phyloP scores from a whole-genome alignment of 768 basidiomycete species.

The Russula dissimulans region DNA sequence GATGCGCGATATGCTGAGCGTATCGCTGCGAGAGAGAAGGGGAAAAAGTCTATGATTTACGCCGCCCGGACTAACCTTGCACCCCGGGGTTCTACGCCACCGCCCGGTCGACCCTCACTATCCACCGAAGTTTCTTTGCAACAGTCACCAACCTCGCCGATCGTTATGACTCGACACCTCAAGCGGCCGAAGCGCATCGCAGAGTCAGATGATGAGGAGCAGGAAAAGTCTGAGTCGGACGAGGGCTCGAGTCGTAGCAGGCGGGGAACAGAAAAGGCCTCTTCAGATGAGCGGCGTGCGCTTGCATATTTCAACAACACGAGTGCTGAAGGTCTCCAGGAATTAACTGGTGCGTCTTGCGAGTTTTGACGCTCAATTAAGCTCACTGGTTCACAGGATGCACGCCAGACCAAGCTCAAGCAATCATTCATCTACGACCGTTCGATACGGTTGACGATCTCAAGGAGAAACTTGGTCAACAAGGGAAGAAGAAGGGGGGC shows the following conservation, averaged over 20 bases:
- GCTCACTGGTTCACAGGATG: slow-evolving; percentile 45
- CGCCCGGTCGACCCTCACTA: slow-evolving; percentile 31
- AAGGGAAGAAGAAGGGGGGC: slow-evolving; percentile 69
- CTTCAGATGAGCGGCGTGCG: slow-evolving; percentile 40
- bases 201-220: slow-evolving; percentile 57
- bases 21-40: slow-evolving; percentile 60
- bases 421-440: slow-evolving; percentile 71
- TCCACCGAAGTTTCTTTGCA: slow-evolving; percentile 31
- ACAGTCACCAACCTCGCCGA: slow-evolving; percentile 37
- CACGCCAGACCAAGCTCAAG: slow-evolving; percentile 66
- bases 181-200: slow-evolving; percentile 52
- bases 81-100: slow-evolving; percentile 27
- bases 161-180: slow-evolving; percentile 32
- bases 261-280: slow-evolving; percentile 26
- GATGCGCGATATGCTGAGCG: slow-evolving; percentile 62
- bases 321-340: slow-evolving; percentile 54
- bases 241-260: slow-evolving; percentile 32
- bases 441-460: slow-evolving; percentile 72
- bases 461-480: slow-evolving; percentile 60
- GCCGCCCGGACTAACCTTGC: slow-evolving; percentile 50
- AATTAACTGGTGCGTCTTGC: slow-evolving; percentile 53
- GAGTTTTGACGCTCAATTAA: background rate
- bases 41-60: slow-evolving; percentile 77
- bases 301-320: slow-evolving; percentile 64
- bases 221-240: slow-evolving; percentile 45